Percentiles rank a stretch among this genome's conserved stretches.
Conservation (phyloP, 129 eudicot genomes). For the Calendula officinalis region DNA sequence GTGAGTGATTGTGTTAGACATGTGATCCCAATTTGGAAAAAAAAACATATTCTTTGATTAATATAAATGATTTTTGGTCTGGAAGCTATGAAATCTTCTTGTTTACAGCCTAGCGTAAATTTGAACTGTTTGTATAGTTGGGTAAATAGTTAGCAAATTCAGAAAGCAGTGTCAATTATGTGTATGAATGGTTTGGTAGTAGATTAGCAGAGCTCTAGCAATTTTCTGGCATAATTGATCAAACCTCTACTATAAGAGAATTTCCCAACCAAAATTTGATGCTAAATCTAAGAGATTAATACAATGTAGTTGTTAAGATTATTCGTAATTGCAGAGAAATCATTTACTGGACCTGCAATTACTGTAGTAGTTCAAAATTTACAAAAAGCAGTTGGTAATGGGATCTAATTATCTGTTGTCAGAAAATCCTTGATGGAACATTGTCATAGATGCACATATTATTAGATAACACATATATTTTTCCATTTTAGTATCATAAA, state of each 20-base stretch:
- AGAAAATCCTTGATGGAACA: slow-evolving; percentile 19
- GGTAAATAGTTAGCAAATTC: no score
- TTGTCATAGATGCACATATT: neutral
- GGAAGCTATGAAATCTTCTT: no score
- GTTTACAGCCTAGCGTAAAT: no score
- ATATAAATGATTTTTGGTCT: no score
- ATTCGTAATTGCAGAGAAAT: neutral
- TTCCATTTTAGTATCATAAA: neutral
- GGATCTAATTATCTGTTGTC: slow-evolving; percentile 5
- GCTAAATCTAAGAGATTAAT: neutral
- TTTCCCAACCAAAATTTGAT: slow-evolving; percentile 1
- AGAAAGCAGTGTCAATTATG: neutral
- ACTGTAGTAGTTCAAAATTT: neutral
- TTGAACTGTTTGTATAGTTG: no score
- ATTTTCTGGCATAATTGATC: neutral
- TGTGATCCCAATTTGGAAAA: no score
- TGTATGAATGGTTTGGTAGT: neutral
- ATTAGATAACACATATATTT: neutral
- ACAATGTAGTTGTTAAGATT: slow-evolving; percentile 15
- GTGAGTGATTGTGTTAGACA: neutral
- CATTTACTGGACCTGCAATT: slow-evolving; percentile 9
- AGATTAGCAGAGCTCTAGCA: slow-evolving; percentile 3
- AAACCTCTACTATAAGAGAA: neutral
- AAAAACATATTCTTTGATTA: no score
- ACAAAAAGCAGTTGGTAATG: slow-evolving; percentile 2